Evolutionary conservation across 2,329 filamentous ascomycete genomes (phyloP).

Genomic region (Cladophialophora immunda): DNA sequence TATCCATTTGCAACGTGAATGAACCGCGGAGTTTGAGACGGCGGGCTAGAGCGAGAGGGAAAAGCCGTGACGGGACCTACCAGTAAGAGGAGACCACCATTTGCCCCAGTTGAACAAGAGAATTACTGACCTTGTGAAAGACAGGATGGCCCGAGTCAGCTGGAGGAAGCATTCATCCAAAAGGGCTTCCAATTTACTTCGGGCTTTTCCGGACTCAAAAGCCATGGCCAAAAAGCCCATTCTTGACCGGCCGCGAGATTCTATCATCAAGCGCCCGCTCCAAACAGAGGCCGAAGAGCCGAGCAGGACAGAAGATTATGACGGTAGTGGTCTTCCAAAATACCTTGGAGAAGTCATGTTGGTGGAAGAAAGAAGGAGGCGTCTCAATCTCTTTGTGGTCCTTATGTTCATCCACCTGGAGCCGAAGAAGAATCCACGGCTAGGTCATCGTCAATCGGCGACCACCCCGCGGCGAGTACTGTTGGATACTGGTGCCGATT

Average conservation of each 20-base stretch:
- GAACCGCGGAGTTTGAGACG: not conserved
- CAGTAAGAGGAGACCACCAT: not conserved
- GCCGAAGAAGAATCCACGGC: not conserved
- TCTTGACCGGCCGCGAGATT: slow-evolving; percentile 7
- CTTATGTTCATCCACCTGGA: slow-evolving; percentile 32
- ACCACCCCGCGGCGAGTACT: slow-evolving; percentile 34
- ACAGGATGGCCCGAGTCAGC: not conserved
- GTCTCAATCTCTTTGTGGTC: slow-evolving; percentile 23
- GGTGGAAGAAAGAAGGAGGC: slow-evolving; percentile 18
- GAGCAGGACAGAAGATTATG: not conserved
- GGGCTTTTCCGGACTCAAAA: not conserved
- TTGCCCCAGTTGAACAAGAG: not conserved
- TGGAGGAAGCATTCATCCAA: not conserved
- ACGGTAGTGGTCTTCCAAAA: not conserved
- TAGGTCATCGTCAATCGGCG: not conserved
- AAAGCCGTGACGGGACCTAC: not conserved
- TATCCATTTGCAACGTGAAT: not conserved
- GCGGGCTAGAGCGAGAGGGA: not conserved
- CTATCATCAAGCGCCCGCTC: not conserved
- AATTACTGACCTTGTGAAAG: not conserved
- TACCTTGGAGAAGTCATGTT: slow-evolving; percentile 7
- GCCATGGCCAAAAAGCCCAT: not conserved
- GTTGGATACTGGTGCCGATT: slow-evolving; percentile 35
- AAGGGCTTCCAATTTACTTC: not conserved
- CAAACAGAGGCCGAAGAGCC: not conserved